phyloP scores from a whole-genome alignment of 345 rosid genomes.

The Carallia pectinifolia region DNA sequence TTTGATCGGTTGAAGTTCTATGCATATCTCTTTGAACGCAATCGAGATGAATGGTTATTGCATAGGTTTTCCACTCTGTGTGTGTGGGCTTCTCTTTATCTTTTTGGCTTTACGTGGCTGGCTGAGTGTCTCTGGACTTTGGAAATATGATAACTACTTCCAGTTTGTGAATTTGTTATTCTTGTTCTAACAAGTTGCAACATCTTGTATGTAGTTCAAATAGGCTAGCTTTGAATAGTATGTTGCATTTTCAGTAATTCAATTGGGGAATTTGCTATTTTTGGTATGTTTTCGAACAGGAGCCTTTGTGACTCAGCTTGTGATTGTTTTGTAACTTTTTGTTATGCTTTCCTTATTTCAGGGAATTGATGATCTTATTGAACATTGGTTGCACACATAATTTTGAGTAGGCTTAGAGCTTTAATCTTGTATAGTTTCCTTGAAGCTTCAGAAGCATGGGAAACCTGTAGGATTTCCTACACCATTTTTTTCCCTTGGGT shows the following conservation, averaged over 20 bases:
- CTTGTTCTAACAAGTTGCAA: neutral
- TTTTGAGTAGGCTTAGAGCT: too few species aligned
- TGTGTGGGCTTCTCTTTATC: neutral
- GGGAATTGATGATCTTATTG: neutral
- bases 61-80: neutral
- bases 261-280: neutral
- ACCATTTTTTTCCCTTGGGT: neutral
- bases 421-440: too few species aligned
- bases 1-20: neutral
- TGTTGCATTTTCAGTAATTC: neutral
- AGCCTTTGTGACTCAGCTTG: neutral
- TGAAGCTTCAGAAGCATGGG: neutral
- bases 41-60: neutral
- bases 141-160: neutral
- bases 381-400: too few species aligned
- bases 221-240: neutral
- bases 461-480: neutral
- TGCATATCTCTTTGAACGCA: neutral
- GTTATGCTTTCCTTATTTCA: neutral
- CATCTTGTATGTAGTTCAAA: neutral
- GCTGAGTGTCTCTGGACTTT: neutral
- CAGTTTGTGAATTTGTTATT: neutral
- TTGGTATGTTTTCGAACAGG: neutral
- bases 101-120: neutral
- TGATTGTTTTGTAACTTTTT: neutral